Conservation (phyloP, 345 rosid genomes). For the Ailanthus altissimus region DNA sequence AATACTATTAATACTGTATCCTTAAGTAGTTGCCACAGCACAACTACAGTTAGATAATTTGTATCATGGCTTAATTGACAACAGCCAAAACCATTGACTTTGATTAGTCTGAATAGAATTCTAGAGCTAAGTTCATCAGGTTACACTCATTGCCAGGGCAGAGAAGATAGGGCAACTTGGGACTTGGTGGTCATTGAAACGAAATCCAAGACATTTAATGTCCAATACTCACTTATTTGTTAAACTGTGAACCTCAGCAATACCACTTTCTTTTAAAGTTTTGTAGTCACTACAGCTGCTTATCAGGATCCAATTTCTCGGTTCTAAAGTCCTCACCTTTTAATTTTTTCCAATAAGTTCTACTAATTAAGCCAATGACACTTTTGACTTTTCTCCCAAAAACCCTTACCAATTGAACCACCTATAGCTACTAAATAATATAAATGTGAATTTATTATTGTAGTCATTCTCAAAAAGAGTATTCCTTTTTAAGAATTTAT, state of each 20-base stretch:
- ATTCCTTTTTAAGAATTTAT: too few species aligned
- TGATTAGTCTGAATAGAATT: background rate
- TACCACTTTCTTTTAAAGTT: background rate
- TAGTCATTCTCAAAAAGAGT: too few species aligned
- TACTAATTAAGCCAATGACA: too few species aligned
- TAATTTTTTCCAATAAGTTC: too few species aligned
- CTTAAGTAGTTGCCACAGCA: slow-evolving; percentile 2
- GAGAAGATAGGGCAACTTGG: background rate
- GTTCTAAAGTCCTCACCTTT: too few species aligned
- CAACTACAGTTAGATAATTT: background rate
- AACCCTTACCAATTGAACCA: too few species aligned
- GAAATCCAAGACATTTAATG: background rate
- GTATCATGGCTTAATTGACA: background rate
- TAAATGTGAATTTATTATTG: too few species aligned
- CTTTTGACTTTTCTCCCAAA: too few species aligned
- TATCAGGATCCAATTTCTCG: background rate
- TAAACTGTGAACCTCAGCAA: background rate
- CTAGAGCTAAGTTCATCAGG: background rate
- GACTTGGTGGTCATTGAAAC: background rate
- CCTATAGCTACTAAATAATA: too few species aligned
- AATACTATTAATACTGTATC: background rate
- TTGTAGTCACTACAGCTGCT: background rate
- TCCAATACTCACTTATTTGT: background rate
- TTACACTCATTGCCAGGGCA: too few species aligned
- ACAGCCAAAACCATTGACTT: background rate